Evolutionary conservation across 2,329 filamentous ascomycete genomes (phyloP).

Genomic region (Nannizzia gypsea): DNA sequence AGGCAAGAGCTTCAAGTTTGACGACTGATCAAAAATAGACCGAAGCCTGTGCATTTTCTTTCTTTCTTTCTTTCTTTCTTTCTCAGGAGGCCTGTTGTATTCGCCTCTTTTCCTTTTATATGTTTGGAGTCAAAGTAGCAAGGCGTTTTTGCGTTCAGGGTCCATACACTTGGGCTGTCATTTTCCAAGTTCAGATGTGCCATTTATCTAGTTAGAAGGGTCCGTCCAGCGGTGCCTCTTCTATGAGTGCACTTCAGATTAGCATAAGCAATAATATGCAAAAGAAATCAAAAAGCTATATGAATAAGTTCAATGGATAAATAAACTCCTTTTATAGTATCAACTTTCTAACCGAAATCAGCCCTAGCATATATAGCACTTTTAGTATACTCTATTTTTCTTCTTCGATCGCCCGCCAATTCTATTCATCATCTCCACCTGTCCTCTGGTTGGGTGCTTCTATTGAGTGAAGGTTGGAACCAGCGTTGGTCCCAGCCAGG

Average conservation of each 20-base stretch:
- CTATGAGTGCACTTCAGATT: neutral
- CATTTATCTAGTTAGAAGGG: neutral
- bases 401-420: too few species aligned
- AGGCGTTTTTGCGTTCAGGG: neutral
- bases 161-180: neutral
- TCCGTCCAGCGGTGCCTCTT: neutral
- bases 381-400: neutral
- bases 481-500: constrained; percentile 31
- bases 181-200: neutral
- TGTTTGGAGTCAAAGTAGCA: neutral
- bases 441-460: neutral
- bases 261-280: neutral
- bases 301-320: neutral
- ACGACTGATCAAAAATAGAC: constrained; percentile 48
- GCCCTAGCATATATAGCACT: neutral
- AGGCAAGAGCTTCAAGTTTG: constrained; percentile 86
- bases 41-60: neutral
- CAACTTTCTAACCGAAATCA: neutral
- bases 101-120: neutral
- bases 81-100: neutral
- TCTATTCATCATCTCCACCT: too few species aligned
- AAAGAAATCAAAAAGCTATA: constrained; percentile 1
- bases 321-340: neutral
- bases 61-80: too few species aligned
- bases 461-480: constrained; percentile 14